Percentiles rank a stretch among this genome's conserved stretches.
phyloP scores from a whole-genome alignment of 305 asterid genomes.

The Fraxinus xanthoxyloides region DNA sequence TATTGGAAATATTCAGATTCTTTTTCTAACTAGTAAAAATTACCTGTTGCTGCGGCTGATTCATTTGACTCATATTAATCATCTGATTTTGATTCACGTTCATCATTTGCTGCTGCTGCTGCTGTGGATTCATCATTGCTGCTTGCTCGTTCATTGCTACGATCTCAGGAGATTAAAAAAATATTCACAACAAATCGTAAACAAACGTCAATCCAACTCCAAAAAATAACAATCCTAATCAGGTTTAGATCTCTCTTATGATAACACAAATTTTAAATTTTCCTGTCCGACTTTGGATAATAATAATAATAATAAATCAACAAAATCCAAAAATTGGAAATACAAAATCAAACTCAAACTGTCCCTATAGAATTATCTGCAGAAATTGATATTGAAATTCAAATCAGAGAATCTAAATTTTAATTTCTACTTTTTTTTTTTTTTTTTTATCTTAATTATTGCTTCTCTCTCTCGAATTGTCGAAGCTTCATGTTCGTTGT shows the following conservation, averaged over 20 bases:
- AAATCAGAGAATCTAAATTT: not conserved
- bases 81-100: constrained; percentile 34
- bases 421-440: not conserved
- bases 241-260: not conserved
- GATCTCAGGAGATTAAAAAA: not conserved
- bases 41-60: constrained; percentile 55
- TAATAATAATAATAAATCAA: no score
- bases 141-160: constrained; percentile 51
- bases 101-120: constrained; percentile 38
- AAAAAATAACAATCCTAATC: not conserved
- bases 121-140: constrained; percentile 53
- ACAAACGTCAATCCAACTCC: not conserved
- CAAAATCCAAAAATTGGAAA: not conserved
- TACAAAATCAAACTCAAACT: not conserved
- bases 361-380: not conserved
- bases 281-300: not conserved
- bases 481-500: not conserved
- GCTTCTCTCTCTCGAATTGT: not conserved
- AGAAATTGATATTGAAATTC: not conserved
- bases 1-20: not conserved
- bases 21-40: not conserved
- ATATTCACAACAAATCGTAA: not conserved
- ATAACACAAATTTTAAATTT: not conserved
- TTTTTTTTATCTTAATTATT: not conserved
- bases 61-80: constrained; percentile 34